Evolutionary conservation across 371 early-diverging fungal species (phyloP).

Genomic region (Mortierella sp.): DNA sequence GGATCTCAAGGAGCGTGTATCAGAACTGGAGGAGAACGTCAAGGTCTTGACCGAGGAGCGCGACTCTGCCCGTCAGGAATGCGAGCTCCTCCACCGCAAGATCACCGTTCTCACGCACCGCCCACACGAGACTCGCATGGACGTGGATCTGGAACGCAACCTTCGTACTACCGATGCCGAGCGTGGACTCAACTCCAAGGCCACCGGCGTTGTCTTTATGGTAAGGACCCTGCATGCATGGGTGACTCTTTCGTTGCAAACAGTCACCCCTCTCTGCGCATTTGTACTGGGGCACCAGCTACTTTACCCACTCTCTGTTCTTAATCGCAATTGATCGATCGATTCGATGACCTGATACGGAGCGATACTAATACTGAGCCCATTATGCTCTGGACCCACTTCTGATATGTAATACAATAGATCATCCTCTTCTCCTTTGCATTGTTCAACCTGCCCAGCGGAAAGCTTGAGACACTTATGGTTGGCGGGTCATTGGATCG

Average conservation of each 20-base stretch:
- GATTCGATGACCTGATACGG: slow-evolving; percentile 1
- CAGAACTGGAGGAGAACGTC: slow-evolving; percentile 70
- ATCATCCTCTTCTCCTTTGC: slow-evolving; percentile 76
- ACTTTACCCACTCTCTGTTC: neutral
- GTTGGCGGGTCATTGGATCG: slow-evolving; percentile 65
- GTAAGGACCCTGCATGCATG: slow-evolving; percentile 52
- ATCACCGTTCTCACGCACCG: slow-evolving; percentile 37
- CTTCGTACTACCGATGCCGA: slow-evolving; percentile 39
- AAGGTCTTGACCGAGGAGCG: slow-evolving; percentile 59
- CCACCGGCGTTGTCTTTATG: slow-evolving; percentile 80
- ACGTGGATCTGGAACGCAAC: slow-evolving; percentile 54
- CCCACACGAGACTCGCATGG: slow-evolving; percentile 39
- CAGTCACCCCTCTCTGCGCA: neutral
- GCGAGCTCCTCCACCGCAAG: slow-evolving; percentile 40
- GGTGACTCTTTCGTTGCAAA: neutral
- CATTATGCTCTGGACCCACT: neutral
- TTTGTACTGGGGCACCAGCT: neutral
- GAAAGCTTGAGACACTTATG: slow-evolving; percentile 64
- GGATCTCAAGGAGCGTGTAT: slow-evolving; percentile 66
- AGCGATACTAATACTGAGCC: slow-evolving; percentile 3
- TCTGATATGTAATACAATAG: slow-evolving; percentile 34
- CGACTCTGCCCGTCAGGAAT: slow-evolving; percentile 58
- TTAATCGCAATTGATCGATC: slow-evolving; percentile 6
- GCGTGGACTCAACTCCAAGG: slow-evolving; percentile 57
- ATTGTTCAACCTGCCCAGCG: slow-evolving; percentile 69